These are phyloP conservation scores for Xylaria telfairii DNA, from an alignment of 495 filamentous ascomycete genomes.

Conservation along the genomic window DNA sequence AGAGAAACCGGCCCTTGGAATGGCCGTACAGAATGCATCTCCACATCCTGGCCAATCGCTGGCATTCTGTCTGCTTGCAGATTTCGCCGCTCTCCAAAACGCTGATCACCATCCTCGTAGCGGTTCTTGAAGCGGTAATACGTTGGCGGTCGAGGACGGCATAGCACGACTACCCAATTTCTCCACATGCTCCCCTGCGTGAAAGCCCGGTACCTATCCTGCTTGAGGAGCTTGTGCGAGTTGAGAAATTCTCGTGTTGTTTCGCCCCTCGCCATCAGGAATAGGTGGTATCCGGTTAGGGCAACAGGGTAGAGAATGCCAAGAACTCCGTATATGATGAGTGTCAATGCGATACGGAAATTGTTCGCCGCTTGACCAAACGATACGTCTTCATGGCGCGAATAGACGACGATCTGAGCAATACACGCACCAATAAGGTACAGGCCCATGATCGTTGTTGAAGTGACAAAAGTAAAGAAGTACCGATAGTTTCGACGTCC, in stretches of 20 bases:
- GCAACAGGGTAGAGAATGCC: constrained; percentile 82
- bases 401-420: constrained; percentile 79
- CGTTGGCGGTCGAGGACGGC: constrained; percentile 83
- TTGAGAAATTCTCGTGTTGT: constrained; percentile 96
- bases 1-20: constrained; percentile 43
- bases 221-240: constrained; percentile 89
- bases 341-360: constrained; percentile 82
- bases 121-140: constrained; percentile 85
- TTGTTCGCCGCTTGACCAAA: constrained; percentile 70
- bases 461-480: constrained; percentile 88
- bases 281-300: constrained; percentile 85
- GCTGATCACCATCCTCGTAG: constrained; percentile 83
- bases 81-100: constrained; percentile 60
- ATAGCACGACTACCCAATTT: constrained; percentile 84
- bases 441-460: constrained; percentile 74
- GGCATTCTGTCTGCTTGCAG: constrained; percentile 23
- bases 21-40: constrained; percentile 52
- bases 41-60: constrained; percentile 39
- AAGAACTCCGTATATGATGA: constrained; percentile 83
- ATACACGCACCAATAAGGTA: constrained; percentile 78
- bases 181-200: constrained; percentile 75
- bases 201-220: constrained; percentile 90
- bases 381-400: constrained; percentile 59
- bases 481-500: constrained; percentile 98
- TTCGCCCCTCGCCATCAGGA: constrained; percentile 86